Evolutionary conservation across 1,284 basidiomycete genomes (phyloP).

Genomic region (Leccinum griseonigrum): DNA sequence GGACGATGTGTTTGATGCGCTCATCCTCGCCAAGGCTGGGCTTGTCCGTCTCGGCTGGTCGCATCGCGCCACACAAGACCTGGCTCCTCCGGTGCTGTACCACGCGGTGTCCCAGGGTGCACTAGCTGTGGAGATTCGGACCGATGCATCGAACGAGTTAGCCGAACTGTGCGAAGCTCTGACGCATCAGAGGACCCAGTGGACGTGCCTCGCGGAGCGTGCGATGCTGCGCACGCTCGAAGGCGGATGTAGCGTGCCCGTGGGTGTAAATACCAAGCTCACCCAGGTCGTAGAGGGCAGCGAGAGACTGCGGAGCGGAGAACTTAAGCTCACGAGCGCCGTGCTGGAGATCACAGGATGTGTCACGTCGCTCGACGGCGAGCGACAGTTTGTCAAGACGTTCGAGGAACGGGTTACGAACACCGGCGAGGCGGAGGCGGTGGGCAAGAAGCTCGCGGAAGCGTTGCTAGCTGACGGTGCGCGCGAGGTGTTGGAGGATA

Average conservation of each 20-base stretch:
- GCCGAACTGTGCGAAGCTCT: conserved; percentile 63
- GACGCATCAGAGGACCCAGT: conserved; percentile 76
- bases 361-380: conserved; percentile 78
- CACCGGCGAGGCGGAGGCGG: conserved; percentile 60
- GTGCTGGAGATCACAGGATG: conserved; percentile 69
- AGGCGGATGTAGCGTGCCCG: conserved; percentile 96
- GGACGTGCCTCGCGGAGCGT: conserved; percentile 80
- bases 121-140: conserved; percentile 84
- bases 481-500: conserved; percentile 74
- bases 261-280: conserved; percentile 74
- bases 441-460: conserved; percentile 67
- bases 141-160: conserved; percentile 60
- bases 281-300: conserved; percentile 19
- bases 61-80: conserved; percentile 77
- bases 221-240: conserved; percentile 86
- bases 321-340: conserved; percentile 28
- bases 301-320: conserved; percentile 32
- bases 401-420: conserved; percentile 53
- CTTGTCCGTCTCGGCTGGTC: conserved; percentile 80
- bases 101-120: conserved; percentile 97
- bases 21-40: conserved; percentile 94
- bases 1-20: conserved; percentile 80
- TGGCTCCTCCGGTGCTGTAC: conserved; percentile 74
- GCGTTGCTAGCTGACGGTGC: conserved; percentile 70
- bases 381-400: conserved; percentile 66